Evolutionary conservation across 2,329 filamentous ascomycete species (phyloP).

Genomic region (Nemania sp.): DNA sequence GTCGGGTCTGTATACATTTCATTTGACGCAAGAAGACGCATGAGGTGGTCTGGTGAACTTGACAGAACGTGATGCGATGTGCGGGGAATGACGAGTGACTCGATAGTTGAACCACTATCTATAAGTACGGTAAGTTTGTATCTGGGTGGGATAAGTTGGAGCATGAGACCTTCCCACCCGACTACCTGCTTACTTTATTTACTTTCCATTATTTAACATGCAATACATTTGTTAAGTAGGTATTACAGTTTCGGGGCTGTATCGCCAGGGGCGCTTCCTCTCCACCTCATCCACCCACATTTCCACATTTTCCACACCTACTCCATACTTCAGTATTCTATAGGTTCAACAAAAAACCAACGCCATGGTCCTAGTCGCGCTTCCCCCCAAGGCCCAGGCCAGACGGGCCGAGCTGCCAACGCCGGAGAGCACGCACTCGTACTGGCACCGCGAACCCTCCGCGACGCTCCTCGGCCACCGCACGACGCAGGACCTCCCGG

Average conservation of each 20-base stretch:
- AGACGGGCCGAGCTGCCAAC: conserved; percentile 61
- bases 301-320: background rate
- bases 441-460: conserved; percentile 75
- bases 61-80: background rate
- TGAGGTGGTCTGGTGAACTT: conserved; percentile 16
- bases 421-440: conserved; percentile 64
- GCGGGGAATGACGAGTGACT: conserved; percentile 7
- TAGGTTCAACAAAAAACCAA: background rate
- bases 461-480: conserved; percentile 67
- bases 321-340: too few relatives aligned
- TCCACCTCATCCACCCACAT: background rate
- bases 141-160: background rate
- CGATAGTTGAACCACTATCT: too few relatives aligned
- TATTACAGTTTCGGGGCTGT: too few relatives aligned
- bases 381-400: conserved; percentile 26
- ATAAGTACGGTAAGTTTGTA: too few relatives aligned
- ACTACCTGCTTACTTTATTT: too few relatives aligned
- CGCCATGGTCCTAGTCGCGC: background rate
- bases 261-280: background rate
- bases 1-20: conserved; percentile 19
- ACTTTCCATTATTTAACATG: too few relatives aligned
- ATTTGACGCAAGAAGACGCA: conserved; percentile 1
- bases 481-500: conserved; percentile 66
- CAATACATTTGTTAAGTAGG: too few relatives aligned
- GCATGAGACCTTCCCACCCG: background rate